These are phyloP conservation scores for Cladophialophora psammophila DNA, from an alignment of 2,329 filamentous ascomycete species.

Conservation along the genomic window DNA sequence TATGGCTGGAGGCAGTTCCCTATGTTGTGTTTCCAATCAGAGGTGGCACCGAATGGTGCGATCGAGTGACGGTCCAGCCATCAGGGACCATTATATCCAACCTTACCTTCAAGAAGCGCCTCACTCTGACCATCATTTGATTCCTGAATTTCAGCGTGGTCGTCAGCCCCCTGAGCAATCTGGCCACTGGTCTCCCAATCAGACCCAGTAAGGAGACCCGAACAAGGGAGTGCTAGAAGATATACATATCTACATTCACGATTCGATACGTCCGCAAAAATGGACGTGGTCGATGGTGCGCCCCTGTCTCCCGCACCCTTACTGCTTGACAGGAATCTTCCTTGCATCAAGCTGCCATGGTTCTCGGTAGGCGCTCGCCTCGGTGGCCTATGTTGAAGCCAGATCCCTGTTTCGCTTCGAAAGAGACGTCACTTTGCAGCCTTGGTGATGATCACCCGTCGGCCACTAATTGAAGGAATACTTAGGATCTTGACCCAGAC, in stretches of 20 bases:
- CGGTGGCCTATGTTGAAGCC: background rate
- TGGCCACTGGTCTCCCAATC: background rate
- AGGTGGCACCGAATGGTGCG: background rate
- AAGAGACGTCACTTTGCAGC: background rate
- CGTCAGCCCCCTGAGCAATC: background rate
- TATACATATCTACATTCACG: background rate
- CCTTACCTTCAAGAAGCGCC: background rate
- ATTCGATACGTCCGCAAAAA: too few species aligned
- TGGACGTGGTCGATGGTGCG: background rate
- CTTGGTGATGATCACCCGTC: background rate
- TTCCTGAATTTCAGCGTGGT: background rate
- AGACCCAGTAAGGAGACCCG: background rate
- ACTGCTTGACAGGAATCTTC: background rate
- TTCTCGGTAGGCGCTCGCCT: background rate
- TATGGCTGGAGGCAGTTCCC: slow-evolving; percentile 3
- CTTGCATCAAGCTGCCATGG: background rate
- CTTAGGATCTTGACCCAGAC: background rate
- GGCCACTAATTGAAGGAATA: too few species aligned
- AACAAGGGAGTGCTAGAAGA: background rate
- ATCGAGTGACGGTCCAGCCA: slow-evolving; percentile 3
- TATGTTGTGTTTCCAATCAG: slow-evolving; percentile 4
- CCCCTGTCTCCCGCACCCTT: background rate
- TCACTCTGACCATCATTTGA: background rate
- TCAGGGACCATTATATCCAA: background rate
- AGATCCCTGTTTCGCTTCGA: background rate